phyloP scores from a whole-genome alignment of 192 early-diverging fungal genomes.

The Paraglomus brasilianum region DNA sequence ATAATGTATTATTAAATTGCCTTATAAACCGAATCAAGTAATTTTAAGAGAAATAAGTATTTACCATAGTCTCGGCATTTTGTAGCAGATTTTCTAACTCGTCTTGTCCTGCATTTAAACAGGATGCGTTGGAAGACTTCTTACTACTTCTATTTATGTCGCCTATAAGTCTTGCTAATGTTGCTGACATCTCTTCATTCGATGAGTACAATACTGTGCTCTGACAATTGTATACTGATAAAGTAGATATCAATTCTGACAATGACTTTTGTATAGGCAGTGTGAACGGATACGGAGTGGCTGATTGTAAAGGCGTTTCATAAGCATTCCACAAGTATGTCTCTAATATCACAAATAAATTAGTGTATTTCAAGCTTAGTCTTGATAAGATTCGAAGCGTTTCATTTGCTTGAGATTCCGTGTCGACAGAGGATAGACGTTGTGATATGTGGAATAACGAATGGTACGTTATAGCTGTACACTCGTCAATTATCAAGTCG shows the following conservation, averaged over 20 bases:
- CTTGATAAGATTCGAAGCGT: neutral
- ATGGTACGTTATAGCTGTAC: conserved; percentile 10
- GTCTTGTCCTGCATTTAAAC: no score
- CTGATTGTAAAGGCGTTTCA: neutral
- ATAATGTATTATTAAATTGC: no score
- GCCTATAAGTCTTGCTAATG: conserved; percentile 25
- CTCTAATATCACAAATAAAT: conserved; percentile 17
- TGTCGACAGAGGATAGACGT: neutral
- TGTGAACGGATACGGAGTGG: conserved; percentile 20
- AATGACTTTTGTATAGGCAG: conserved; percentile 1
- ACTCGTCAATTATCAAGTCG: conserved; percentile 27
- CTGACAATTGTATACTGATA: neutral
- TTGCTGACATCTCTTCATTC: conserved; percentile 26
- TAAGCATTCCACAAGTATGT: conserved; percentile 16
- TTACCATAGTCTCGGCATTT: no score
- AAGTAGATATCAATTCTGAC: neutral
- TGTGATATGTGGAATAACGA: conserved; percentile 16
- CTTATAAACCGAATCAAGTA: no score
- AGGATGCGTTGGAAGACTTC: no score
- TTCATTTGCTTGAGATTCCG: no score
- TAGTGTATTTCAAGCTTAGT: conserved; percentile 12
- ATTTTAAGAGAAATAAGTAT: no score
- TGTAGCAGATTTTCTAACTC: no score
- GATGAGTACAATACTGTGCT: conserved; percentile 12
- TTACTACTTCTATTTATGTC: no score